phyloP scores from a whole-genome alignment of 176 grass and related monocot species.

The Oropetium thomaeum region DNA sequence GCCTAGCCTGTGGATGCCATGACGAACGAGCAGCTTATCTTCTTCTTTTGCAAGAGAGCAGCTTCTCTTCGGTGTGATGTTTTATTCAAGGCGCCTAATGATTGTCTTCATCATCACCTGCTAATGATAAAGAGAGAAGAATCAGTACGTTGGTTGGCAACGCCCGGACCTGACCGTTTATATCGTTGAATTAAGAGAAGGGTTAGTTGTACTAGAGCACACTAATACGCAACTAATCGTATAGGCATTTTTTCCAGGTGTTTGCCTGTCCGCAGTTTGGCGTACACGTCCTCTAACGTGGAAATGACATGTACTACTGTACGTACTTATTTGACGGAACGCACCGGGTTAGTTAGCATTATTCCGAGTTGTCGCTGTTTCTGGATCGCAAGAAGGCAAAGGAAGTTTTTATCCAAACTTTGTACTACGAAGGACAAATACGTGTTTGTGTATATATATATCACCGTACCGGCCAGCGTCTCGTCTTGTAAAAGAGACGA shows the following conservation, averaged over 20 bases:
- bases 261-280: conserved; percentile 12
- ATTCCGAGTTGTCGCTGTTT: neutral
- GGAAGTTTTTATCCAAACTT: no score
- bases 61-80: conserved; percentile 5
- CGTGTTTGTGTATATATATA: neutral
- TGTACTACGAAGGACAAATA: neutral
- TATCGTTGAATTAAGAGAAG: conserved; percentile 2
- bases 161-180: conserved; percentile 28
- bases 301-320: neutral
- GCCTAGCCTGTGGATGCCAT: no score
- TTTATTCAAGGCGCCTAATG: conserved; percentile 2
- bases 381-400: neutral
- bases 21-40: no score
- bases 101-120: conserved; percentile 7
- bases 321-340: neutral
- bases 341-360: neutral
- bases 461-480: neutral
- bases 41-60: no score
- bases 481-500: conserved; percentile 15
- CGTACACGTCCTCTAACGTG: neutral
- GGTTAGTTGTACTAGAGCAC: conserved; percentile 7
- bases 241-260: conserved; percentile 31
- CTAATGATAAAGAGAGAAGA: neutral
- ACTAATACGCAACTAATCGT: conserved; percentile 4
- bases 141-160: conserved; percentile 3